Base-by-base conservation (phyloP, 441 rosid species). In the Breynia disticha region DNA sequence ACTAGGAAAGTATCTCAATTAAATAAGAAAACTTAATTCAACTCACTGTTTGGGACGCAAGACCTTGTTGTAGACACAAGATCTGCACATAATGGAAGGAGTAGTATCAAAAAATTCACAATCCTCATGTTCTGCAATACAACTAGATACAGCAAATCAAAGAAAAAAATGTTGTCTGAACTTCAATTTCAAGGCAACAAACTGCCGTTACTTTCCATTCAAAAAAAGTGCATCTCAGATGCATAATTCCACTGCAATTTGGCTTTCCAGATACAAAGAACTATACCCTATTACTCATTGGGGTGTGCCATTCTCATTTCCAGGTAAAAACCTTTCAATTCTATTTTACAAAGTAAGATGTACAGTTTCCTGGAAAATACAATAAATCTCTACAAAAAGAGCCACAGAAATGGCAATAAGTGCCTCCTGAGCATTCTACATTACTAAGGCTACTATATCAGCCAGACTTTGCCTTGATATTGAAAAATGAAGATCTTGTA, bases 401-500 rank as follows among this genome's bases (percentile, higher is more conserved):
- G 10, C 3, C 44, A 41, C n/a, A 11, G n/a, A 41, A 4, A 41
- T 41, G 4, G 44, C 13, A 41, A 41, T 41, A 41, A 2, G 44
- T 41, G 10, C 15, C 44, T 15, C 13, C n/a, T 41, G 15, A 4
- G 44, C 44, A 41, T 3, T 11, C 13, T 41, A 13, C 44, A 11
- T 41, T 41, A 9, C 35, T 28, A 28, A 4, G 5, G 35, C 8
- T 14, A 21, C 22, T 12, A 39, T 43, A 60, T 74, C 67, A 81
- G 50, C 57, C 42, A 14, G 68, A 56, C 67, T 87, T 84, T 0
- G 68, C 47, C 64, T 77, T 84, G 22, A 64, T 56, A 50, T 21
- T 64, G 16, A 44, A 66, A 75, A 79, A 74, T 3, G 79, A 68
- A 7, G 46, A 48, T 68, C 93, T 83, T 10, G 75, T 66, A 15